A percentile compares a stretch with the other conserved stretches of the same genome.
Evolutionary conservation across 306 rosid species (phyloP).

Genomic region (Pyrus bretschneideri): DNA sequence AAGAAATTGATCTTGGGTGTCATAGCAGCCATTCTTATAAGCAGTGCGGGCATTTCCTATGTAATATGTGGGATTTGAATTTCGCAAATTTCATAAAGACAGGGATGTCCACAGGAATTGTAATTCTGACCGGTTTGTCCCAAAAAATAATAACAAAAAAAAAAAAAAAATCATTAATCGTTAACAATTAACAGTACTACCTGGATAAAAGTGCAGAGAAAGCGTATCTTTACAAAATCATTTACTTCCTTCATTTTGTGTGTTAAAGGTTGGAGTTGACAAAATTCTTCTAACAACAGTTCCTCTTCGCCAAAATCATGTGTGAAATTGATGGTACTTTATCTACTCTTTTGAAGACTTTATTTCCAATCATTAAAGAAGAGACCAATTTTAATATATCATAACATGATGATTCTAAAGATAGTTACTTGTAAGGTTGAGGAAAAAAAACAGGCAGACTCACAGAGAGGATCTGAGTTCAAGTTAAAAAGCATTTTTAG

Average conservation of each 20-base stretch:
- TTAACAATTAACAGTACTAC: background rate
- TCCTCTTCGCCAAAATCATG: background rate
- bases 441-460: background rate
- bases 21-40: background rate
- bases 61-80: background rate
- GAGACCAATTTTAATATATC: background rate
- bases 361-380: background rate
- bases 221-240: background rate
- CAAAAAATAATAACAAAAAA: background rate
- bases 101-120: background rate
- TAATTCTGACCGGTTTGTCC: background rate
- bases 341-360: background rate
- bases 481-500: background rate
- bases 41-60: background rate
- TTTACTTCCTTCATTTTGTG: background rate
- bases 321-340: background rate
- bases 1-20: background rate
- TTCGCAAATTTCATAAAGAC: background rate
- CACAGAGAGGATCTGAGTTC: background rate
- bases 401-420: background rate
- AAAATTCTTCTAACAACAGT: background rate
- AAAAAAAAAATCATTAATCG: background rate
- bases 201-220: background rate
- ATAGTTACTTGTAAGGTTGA: background rate
- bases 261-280: background rate